phyloP scores from a whole-genome alignment of 371 early-diverging fungal species.

The Mycotypha africana region DNA sequence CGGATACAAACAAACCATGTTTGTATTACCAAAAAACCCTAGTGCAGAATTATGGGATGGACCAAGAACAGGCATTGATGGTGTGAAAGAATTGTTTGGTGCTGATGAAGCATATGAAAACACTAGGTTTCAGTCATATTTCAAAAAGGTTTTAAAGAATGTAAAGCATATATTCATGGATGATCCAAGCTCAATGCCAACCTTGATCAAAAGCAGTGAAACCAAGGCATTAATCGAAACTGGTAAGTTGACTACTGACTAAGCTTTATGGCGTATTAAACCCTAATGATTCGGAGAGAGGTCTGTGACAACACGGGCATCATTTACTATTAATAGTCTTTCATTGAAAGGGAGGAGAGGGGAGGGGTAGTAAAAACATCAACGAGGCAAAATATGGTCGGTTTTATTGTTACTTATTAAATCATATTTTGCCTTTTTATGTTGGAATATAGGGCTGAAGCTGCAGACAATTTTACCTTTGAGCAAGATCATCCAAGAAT shows the following conservation, averaged over 20 bases:
- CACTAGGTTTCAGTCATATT: constrained; percentile 17
- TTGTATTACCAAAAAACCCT: constrained; percentile 71
- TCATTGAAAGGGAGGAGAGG: too few relatives aligned
- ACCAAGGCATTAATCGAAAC: constrained; percentile 25
- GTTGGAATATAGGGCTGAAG: constrained; percentile 30
- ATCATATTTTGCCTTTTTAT: too few relatives aligned
- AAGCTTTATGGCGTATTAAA: too few relatives aligned
- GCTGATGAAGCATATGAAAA: constrained; percentile 69
- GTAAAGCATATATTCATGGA: constrained; percentile 36
- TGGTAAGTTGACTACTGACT: too few relatives aligned
- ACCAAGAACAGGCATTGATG: constrained; percentile 79
- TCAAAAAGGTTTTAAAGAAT: constrained; percentile 17
- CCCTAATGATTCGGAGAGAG: too few relatives aligned
- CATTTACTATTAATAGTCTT: too few relatives aligned
- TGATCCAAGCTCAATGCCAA: constrained; percentile 21
- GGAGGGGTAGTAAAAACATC: too few relatives aligned
- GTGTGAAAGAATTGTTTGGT: constrained; percentile 74
- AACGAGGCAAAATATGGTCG: too few relatives aligned
- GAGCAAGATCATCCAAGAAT: constrained; percentile 59
- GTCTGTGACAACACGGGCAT: too few relatives aligned
- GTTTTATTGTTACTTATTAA: too few relatives aligned
- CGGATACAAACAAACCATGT: constrained; percentile 85
- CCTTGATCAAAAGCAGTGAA: constrained; percentile 15
- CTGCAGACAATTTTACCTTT: constrained; percentile 46
- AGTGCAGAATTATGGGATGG: constrained; percentile 91